Evolutionary conservation across 441 rosid genomes (phyloP).

Genomic region (Pelargonium myrrhifolium): DNA sequence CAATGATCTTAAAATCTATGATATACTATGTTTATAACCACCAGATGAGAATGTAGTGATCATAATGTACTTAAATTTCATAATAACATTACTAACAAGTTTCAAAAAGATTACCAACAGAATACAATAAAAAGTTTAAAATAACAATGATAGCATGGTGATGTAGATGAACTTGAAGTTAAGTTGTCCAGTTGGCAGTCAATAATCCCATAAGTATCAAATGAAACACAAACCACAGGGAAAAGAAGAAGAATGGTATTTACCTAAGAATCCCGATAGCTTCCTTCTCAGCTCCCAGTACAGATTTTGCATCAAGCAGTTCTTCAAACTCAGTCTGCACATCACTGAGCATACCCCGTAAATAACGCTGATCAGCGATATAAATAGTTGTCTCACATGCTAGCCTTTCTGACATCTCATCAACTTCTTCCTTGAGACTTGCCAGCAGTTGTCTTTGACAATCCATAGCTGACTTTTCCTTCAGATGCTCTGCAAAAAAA

Average conservation of each 20-base stretch:
- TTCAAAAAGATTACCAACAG: too few species aligned
- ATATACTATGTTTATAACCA: too few species aligned
- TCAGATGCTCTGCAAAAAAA: constrained; percentile 36
- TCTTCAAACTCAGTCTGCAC: constrained; percentile 45
- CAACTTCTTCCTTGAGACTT: constrained; percentile 52
- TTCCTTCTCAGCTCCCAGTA: constrained; percentile 70
- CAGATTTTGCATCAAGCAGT: constrained; percentile 51
- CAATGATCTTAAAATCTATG: too few species aligned
- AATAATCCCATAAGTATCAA: not conserved
- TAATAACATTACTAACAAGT: too few species aligned
- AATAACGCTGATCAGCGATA: constrained; percentile 36
- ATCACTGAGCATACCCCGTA: constrained; percentile 37
- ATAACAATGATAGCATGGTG: too few species aligned
- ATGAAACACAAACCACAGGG: not conserved
- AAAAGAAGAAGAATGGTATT: not conserved
- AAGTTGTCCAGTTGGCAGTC: too few species aligned
- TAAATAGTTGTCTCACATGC: constrained; percentile 43
- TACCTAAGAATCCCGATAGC: constrained; percentile 79
- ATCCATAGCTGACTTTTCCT: constrained; percentile 72
- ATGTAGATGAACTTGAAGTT: too few species aligned
- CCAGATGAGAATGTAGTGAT: too few species aligned
- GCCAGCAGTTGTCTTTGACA: constrained; percentile 72
- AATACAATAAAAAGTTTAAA: too few species aligned
- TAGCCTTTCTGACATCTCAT: constrained; percentile 67
- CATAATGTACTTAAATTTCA: too few species aligned